A percentile compares a stretch with the other conserved stretches of the same genome.
These are phyloP conservation scores for Priceomyces melissophilus DNA, from an alignment of 805 yeast species.

Conservation along the genomic window DNA sequence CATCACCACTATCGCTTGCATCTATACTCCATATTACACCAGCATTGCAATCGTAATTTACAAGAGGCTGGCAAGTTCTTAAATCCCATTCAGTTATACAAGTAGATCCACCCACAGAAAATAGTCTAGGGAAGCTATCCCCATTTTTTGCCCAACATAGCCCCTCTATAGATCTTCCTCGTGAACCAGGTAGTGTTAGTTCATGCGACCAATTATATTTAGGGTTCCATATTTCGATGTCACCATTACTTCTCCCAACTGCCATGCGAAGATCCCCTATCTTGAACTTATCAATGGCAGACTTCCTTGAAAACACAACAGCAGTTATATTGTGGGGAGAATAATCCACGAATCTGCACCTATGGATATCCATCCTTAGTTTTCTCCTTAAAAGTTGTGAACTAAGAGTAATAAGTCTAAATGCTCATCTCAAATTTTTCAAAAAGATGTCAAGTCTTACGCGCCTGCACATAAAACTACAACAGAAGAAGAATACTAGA, in stretches of 20 bases:
- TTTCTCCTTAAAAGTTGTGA: not conserved
- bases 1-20: constrained; percentile 55
- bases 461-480: no score
- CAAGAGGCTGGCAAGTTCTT: constrained; percentile 63
- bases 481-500: not conserved
- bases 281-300: constrained; percentile 32
- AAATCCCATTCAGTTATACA: constrained; percentile 91
- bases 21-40: constrained; percentile 92
- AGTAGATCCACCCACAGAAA: constrained; percentile 93
- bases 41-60: constrained; percentile 83
- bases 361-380: constrained; percentile 66
- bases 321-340: constrained; percentile 83
- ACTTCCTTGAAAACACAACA: constrained; percentile 66
- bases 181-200: constrained; percentile 65
- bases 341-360: constrained; percentile 89
- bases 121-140: constrained; percentile 59
- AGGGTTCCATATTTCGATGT: constrained; percentile 95
- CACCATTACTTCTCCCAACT: constrained; percentile 90
- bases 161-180: constrained; percentile 85
- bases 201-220: constrained; percentile 80
- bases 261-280: constrained; percentile 71
- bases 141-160: constrained; percentile 68
- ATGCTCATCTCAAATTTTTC: no score
- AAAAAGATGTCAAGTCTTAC: no score
- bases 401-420: no score